phyloP scores from a whole-genome alignment of 2,329 filamentous ascomycete species.

The Aspergillus arachidicola region DNA sequence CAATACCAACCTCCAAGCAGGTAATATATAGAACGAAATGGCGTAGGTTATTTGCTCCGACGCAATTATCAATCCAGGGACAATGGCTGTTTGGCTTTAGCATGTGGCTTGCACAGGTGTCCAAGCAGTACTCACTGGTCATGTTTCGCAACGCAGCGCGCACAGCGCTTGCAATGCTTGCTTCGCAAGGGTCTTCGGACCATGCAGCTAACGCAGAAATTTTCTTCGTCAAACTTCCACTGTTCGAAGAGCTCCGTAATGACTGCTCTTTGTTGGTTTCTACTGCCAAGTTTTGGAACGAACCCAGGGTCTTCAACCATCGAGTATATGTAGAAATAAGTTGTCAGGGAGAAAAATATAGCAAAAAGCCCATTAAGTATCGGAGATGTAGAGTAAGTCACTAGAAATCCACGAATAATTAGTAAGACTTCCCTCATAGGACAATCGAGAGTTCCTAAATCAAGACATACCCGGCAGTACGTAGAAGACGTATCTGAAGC shows the following conservation, averaged over 20 bases:
- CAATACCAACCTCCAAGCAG: slow-evolving; percentile 73
- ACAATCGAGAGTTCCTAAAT: background rate
- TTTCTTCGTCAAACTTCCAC: slow-evolving; percentile 90
- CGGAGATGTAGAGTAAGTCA: slow-evolving; percentile 66
- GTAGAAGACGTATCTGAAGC: slow-evolving; percentile 71
- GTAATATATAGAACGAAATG: slow-evolving; percentile 93
- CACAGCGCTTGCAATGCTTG: slow-evolving; percentile 92
- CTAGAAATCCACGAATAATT: slow-evolving; percentile 41
- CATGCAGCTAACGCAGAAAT: slow-evolving; percentile 96
- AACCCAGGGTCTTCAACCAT: slow-evolving; percentile 92
- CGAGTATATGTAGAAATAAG: slow-evolving; percentile 83
- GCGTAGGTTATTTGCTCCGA: slow-evolving; percentile 92
- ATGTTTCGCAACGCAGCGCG: slow-evolving; percentile 91
- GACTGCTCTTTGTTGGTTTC: slow-evolving; percentile 83
- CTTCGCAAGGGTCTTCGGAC: slow-evolving; percentile 87
- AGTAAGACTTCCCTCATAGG: background rate
- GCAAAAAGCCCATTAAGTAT: slow-evolving; percentile 78
- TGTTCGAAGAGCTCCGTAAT: slow-evolving; percentile 82
- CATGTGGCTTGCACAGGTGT: too few species aligned
- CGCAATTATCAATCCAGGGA: slow-evolving; percentile 96
- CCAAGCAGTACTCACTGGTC: slow-evolving; percentile 72
- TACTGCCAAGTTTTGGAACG: slow-evolving; percentile 85
- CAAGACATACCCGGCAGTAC: slow-evolving; percentile 68
- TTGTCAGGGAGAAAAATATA: slow-evolving; percentile 64
- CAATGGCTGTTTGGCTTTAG: slow-evolving; percentile 68